These are phyloP conservation scores for Strobilomyces echinocephalus DNA, from an alignment of 768 basidiomycete genomes.

Conservation along the genomic window DNA sequence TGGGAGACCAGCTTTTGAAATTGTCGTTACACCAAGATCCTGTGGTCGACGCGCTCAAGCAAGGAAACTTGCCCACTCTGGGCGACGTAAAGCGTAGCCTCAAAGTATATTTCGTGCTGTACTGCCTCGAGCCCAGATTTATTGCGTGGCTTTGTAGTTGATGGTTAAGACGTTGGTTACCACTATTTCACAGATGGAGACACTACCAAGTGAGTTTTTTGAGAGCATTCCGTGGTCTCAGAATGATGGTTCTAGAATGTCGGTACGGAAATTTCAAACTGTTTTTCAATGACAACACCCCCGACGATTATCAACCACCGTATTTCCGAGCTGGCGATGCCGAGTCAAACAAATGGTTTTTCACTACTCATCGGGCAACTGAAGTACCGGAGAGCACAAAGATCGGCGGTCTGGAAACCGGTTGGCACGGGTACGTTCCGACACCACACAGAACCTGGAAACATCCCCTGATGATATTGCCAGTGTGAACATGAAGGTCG, in stretches of 20 bases:
- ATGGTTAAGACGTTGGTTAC: constrained; percentile 75
- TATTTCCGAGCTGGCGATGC: constrained; percentile 69
- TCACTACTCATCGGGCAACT: constrained; percentile 67
- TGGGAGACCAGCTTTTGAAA: constrained; percentile 56
- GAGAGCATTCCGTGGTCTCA: neutral
- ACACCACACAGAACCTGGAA: neutral
- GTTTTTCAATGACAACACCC: constrained; percentile 77
- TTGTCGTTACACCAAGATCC: constrained; percentile 55
- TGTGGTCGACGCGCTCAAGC: constrained; percentile 51
- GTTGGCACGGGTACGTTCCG: constrained; percentile 59
- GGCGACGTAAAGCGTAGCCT: constrained; percentile 79
- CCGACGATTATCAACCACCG: constrained; percentile 80
- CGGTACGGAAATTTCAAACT: constrained; percentile 88
- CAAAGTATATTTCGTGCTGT: constrained; percentile 44
- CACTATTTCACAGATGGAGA: constrained; percentile 76
- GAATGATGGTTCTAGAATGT: constrained; percentile 43
- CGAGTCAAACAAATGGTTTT: constrained; percentile 72
- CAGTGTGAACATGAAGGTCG: constrained; percentile 67
- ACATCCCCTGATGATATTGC: neutral
- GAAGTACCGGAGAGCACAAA: constrained; percentile 73
- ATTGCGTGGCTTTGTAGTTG: constrained; percentile 38
- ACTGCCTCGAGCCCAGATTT: neutral
- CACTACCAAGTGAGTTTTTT: constrained; percentile 59
- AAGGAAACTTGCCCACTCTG: constrained; percentile 64
- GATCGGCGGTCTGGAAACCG: constrained; percentile 63